Evolutionary conservation across 768 basidiomycete species (phyloP).

Genomic region (Tulasnella sp.): DNA sequence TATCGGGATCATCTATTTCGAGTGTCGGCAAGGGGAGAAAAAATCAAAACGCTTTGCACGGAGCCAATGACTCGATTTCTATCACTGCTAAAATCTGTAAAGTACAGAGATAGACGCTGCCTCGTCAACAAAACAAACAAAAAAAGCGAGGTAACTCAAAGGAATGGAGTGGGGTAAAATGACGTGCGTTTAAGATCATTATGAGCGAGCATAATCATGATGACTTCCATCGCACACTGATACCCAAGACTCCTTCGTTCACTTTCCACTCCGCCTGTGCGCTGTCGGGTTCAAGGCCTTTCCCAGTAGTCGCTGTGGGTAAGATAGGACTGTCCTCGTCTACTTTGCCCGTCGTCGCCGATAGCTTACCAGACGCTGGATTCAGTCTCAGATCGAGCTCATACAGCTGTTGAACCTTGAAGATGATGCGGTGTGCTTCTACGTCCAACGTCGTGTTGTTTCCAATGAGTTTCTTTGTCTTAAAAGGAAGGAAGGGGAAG

Average conservation of each 20-base stretch:
- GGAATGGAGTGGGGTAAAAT: neutral
- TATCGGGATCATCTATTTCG: too few species aligned
- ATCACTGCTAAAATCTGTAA: too few species aligned
- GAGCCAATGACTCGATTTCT: too few species aligned
- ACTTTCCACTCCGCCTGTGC: slow-evolving; percentile 62
- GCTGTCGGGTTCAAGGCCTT: slow-evolving; percentile 37
- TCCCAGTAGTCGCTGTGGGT: neutral
- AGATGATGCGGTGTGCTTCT: slow-evolving; percentile 46
- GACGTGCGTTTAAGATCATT: too few species aligned
- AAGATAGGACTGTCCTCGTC: neutral
- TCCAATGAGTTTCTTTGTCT: slow-evolving; percentile 32
- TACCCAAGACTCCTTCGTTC: slow-evolving; percentile 37
- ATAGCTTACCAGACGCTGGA: slow-evolving; percentile 40
- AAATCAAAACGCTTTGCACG: too few species aligned
- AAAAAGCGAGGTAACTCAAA: too few species aligned
- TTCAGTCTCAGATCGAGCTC: slow-evolving; percentile 36
- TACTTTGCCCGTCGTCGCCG: neutral
- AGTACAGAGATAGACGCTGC: too few species aligned
- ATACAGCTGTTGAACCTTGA: slow-evolving; percentile 39
- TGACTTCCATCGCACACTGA: slow-evolving; percentile 22
- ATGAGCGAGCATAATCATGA: too few species aligned
- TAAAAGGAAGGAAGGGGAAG: too few species aligned
- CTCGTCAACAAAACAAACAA: too few species aligned
- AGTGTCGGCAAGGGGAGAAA: too few species aligned
- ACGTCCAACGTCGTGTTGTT: slow-evolving; percentile 47